A percentile compares a stretch with the other conserved stretches of the same genome.
These are phyloP conservation scores for thale cress (Arabidopsis thaliana) DNA, from an alignment of 345 rosid genomes.

Conservation along the genomic window DNA sequence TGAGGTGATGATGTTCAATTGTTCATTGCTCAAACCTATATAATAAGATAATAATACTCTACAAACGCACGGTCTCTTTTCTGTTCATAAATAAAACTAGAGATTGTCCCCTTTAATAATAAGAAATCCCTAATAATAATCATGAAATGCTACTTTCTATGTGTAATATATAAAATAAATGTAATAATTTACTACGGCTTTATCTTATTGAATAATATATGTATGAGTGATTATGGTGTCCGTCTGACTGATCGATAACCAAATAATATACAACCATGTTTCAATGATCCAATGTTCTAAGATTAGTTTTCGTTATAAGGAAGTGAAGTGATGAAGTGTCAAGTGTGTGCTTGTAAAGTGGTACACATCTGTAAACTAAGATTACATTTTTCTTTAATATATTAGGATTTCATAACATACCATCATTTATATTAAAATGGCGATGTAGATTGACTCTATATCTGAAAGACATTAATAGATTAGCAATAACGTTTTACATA, in stretches of 20 bases:
- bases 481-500: too few relatives aligned
- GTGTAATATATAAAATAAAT: too few relatives aligned
- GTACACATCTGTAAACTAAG: too few relatives aligned
- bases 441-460: too few relatives aligned
- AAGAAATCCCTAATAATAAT: too few relatives aligned
- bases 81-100: conserved; percentile 25
- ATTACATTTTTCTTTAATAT: too few relatives aligned
- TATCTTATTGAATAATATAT: neutral
- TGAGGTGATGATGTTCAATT: neutral
- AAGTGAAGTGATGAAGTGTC: neutral
- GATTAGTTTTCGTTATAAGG: neutral
- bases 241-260: neutral
- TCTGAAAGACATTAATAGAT: too few relatives aligned
- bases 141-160: too few relatives aligned
- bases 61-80: conserved; percentile 16
- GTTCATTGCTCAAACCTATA: neutral
- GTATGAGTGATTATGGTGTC: neutral
- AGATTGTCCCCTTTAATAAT: neutral
- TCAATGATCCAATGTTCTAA: neutral
- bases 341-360: neutral
- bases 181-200: too few relatives aligned
- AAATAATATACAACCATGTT: too few relatives aligned
- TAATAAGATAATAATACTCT: neutral
- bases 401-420: too few relatives aligned
- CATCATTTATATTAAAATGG: too few relatives aligned